Base-by-base conservation (phyloP, 257 asterid genomes). In the Verbena officinalis region DNA sequence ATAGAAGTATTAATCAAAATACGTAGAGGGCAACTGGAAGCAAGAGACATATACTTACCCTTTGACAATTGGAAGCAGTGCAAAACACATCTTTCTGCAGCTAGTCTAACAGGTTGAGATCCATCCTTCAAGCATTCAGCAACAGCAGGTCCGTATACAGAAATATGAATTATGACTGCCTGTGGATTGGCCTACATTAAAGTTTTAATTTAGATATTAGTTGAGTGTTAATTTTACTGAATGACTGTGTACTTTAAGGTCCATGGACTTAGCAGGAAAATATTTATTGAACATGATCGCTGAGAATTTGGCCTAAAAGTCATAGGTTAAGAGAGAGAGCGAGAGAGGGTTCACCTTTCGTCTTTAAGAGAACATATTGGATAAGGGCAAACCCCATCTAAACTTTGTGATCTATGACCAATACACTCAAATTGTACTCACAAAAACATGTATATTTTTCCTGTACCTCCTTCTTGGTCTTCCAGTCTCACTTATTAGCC, bases 1-100 rank as follows among this genome's bases (percentile, higher is more conserved):
- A 42, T 30, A 12, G 42, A n/a, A n/a, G n/a, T n/a, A n/a, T n/a
- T n/a, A n/a, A n/a, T 15, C 16, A 62, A 45, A 6, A 54, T 7
- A 16, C 44, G 14, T 33, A n/a, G 54, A 46, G 43, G 39, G 50
- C 39, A 64, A 72, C 45, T 57, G 11, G 14, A 77, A 40, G 59
- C 9, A 63, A 45, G 48, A 19, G 43, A 20, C 42, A n/a, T n/a
- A n/a, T n/a, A n/a, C n/a, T 51, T 77, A 94, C 99, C 94, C 81
- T 79, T 90, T 20, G 95, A 60, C 76, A 94, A 74, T 68, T 81
- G 99, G 83, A 94, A 90, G 75, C 88, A 73, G 78, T 90, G 93
- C 43, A 94, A 75, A 34, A 92, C 86, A 70, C 99, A 94, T 86
- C 97, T 85, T 85, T 94, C 99, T 31, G 99, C 99, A 44, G 96